phyloP scores from a whole-genome alignment of 2,329 filamentous ascomycete genomes.

The Fusarium irregulare region DNA sequence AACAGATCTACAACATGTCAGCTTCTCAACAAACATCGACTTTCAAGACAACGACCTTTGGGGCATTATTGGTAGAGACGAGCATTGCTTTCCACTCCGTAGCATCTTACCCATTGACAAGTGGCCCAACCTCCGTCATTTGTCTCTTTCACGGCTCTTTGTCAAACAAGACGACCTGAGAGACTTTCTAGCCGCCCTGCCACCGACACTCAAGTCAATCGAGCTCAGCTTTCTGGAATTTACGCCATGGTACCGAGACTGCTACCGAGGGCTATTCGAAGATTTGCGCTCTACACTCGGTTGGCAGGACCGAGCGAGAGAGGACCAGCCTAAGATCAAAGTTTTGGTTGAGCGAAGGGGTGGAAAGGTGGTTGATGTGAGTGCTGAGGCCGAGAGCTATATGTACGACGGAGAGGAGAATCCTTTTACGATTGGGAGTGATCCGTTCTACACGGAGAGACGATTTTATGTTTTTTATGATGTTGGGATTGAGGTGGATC shows the following conservation, averaged over 20 bases:
- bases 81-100: conserved; percentile 33
- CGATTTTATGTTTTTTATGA: not conserved
- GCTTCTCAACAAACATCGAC: conserved; percentile 22
- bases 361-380: not conserved
- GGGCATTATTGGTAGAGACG: not conserved
- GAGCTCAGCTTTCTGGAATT: conserved; percentile 51
- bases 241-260: conserved; percentile 1
- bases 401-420: not conserved
- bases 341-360: not conserved
- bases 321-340: not conserved
- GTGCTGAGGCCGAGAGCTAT: not conserved
- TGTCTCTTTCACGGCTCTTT: not conserved
- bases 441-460: not conserved
- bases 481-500: not conserved
- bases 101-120: conserved; percentile 47
- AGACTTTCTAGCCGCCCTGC: conserved; percentile 27
- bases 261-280: conserved; percentile 9
- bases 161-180: not conserved
- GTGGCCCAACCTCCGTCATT: conserved; percentile 41
- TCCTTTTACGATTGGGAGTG: not conserved
- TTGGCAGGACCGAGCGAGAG: conserved; percentile 7
- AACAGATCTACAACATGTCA: conserved; percentile 39
- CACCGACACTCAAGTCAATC: conserved; percentile 45
- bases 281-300: conserved; percentile 1
- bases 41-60: not conserved